Base-by-base conservation (phyloP, 495 filamentous ascomycete species). In the Penicillium bovifimosum region DNA sequence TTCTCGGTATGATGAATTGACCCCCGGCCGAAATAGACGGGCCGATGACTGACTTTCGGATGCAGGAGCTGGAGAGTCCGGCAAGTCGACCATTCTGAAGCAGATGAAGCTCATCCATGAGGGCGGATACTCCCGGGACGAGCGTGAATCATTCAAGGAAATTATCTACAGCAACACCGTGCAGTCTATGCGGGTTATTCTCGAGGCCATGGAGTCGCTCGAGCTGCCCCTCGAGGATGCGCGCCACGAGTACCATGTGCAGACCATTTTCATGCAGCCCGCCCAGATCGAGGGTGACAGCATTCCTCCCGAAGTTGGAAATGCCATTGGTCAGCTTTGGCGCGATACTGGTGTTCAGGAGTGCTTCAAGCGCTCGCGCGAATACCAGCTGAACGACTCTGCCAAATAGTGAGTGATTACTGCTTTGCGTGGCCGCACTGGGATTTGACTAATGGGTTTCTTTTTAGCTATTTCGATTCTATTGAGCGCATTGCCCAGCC, bases 161-260 rank as follows among this genome's bases (percentile, higher is more conserved):
- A 95, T 96, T 72, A 96, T 96, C 75, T 96, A 96, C 81, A 95
- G 90, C 80, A 96, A 96, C 74, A 95, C 90, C 17, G 90, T 93
- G 26, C 92, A 91, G 77, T 96, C 88, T 38, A 95, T 89, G 90
- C 90, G 88, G 62, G 91, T 95, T 66, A 96, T 96, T 52, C 80
- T 95, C 56, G 91, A 96, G 74, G 91, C 91, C 4, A 96, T 96
- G 91, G 91, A 96, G 70, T 93, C 88, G 18, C 75, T 96, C 6
- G 90, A 95, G 69, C 74, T 96, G 28, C 89, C 90, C 35, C 78
- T 96, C 39, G 90, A 92, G 66, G 90, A 96, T 63, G 83, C 80
- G 58, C 81, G 84, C 68, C 86, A 88, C 71, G 92, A 91, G 75
- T 95, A 93, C 72, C 90, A 95, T 65, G 90, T 95, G 40, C 89